Conservation (phyloP, 805 yeast species). For the Naumovozyma castellii region DNA sequence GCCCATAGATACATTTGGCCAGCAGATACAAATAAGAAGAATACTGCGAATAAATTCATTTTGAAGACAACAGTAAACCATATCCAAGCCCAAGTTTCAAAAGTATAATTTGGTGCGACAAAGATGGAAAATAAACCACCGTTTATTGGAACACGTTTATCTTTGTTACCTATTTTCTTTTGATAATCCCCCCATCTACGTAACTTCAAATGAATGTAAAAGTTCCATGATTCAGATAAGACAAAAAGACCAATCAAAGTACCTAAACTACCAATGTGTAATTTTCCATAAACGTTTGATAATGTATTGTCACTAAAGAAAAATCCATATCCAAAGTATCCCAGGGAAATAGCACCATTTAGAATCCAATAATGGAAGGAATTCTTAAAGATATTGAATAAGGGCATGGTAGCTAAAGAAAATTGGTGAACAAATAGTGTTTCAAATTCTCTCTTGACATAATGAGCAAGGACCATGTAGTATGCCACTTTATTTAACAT, state of each 20-base stretch:
- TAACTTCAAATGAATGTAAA: constrained; percentile 60
- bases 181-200: constrained; percentile 37
- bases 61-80: constrained; percentile 52
- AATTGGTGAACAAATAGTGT: constrained; percentile 77
- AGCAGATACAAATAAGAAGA: constrained; percentile 63
- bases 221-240: constrained; percentile 63
- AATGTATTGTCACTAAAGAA: constrained; percentile 13
- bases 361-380: constrained; percentile 88
- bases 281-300: constrained; percentile 8
- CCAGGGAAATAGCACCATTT: constrained; percentile 51
- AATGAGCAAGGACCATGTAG: constrained; percentile 58
- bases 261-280: constrained; percentile 14
- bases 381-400: constrained; percentile 78
- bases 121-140: constrained; percentile 78
- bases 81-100: constrained; percentile 74
- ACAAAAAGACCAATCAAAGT: constrained; percentile 39
- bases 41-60: constrained; percentile 66
- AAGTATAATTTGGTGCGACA: constrained; percentile 91
- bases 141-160: constrained; percentile 37
- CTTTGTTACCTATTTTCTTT: constrained; percentile 28
- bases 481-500: constrained; percentile 27
- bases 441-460: constrained; percentile 80
- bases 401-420: constrained; percentile 87
- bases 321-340: constrained; percentile 45
- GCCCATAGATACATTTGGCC: constrained; percentile 92